Evolutionary conservation across 768 basidiomycete species (phyloP), one percentile per base, ranked within the genome.

Genomic region (Tricholoma sp.): DNA sequence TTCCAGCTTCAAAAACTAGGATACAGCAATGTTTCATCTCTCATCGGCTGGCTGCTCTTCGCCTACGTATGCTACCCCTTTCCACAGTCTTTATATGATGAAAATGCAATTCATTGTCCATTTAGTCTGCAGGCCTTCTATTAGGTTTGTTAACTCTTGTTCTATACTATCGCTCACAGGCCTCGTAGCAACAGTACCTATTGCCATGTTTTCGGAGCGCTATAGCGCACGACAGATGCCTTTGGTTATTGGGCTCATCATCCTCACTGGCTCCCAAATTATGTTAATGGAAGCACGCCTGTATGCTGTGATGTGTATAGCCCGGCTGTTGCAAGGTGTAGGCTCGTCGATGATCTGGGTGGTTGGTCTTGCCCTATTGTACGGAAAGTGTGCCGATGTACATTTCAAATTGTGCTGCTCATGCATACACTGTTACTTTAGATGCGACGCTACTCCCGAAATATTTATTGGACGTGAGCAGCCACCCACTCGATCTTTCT

Each of bases 291-390:
- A 84, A 60, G 82, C 83, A 0, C 79, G 77, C 2, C 76, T 71
- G 37, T 85, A 80, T 59, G 61, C 77, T 54, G 66, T 84, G 11
- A 83, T 87, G 83, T 78, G 74, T 12, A 32, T 84, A 36, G 83
- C 84, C 7, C 79, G 85, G 32, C 63, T 78, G n/a, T 49, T 85
- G 28, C 85, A 86, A 65, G 84, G 85, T 4, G 66, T 83, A 9
- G 79, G 80, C 13, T 84, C 84, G 0, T 80, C 83, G 5, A 74
- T 84, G 66, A 74, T 86, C 8, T 86, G 83, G 84, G 75, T 83
- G 0, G 79, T 84, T 17, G 84, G 84, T 1, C 61, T 86, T 32
- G 83, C 84, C 24, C 71, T 86, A 29, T 65, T 85, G 83, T 84
- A 62, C 63, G 72, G 11, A n/a, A 5, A 41, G 7, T n/a, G 39